phyloP scores from a whole-genome alignment of 139 green algal genomes.

The Diplosphaera chodatii region DNA sequence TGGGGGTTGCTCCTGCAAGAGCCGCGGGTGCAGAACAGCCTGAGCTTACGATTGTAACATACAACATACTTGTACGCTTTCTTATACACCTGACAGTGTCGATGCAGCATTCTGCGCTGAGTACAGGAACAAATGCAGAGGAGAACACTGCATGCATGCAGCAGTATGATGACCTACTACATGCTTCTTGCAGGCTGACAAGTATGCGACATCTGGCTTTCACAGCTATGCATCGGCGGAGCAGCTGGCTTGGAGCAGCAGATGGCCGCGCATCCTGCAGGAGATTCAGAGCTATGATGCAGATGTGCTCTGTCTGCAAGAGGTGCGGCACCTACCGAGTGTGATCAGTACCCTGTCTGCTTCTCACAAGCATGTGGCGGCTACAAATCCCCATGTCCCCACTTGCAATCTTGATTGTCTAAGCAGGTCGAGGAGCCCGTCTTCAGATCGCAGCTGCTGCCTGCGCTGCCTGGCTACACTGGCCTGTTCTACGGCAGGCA shows the following conservation, averaged over 20 bases:
- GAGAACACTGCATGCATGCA: not conserved
- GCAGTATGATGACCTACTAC: not conserved
- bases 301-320: not conserved
- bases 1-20: not conserved
- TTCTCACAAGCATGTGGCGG: too few species aligned
- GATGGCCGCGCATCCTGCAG: not conserved
- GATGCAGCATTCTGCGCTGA: too few species aligned
- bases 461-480: not conserved
- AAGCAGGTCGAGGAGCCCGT: not conserved
- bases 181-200: not conserved
- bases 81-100: not conserved
- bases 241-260: not conserved
- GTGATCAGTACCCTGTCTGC: too few species aligned
- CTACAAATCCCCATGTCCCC: too few species aligned
- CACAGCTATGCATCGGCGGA: not conserved
- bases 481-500: not conserved
- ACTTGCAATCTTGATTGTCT: not conserved
- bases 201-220: not conserved
- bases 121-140: too few species aligned
- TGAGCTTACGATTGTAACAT: not conserved
- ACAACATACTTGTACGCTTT: not conserved
- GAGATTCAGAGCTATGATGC: not conserved
- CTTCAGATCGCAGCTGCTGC: not conserved
- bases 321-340: too few species aligned
- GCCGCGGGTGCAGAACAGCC: constrained; percentile 4